Conservation (phyloP, 2,329 filamentous ascomycete genomes). For the Exophiala alcalophila region DNA sequence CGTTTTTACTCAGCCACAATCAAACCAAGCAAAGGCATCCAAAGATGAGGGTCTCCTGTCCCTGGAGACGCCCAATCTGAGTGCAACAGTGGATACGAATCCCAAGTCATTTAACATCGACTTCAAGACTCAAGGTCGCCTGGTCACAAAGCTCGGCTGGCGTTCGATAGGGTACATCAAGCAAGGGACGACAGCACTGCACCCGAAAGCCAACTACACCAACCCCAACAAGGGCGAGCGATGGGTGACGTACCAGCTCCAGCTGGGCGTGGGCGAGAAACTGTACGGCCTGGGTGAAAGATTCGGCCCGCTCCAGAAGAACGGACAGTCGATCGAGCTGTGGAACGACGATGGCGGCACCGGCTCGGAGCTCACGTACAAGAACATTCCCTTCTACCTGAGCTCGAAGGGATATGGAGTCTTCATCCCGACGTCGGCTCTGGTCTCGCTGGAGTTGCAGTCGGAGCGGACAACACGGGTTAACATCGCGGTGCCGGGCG, state of each 20-base stretch:
- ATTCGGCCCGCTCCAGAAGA: conserved; percentile 68
- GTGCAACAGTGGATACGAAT: conserved; percentile 1
- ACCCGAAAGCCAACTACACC: conserved; percentile 6
- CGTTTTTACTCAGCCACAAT: not conserved
- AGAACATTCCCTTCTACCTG: conserved; percentile 21
- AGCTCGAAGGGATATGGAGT: conserved; percentile 63
- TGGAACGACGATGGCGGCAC: conserved; percentile 49
- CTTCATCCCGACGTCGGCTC: conserved; percentile 64
- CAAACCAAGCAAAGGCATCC: not conserved
- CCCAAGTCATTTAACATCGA: conserved; percentile 6
- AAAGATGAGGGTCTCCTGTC: not conserved
- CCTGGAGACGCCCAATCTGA: not conserved
- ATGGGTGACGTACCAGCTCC: conserved; percentile 25
- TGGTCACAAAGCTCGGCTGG: conserved; percentile 4
- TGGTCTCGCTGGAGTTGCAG: conserved; percentile 65
- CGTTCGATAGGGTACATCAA: conserved; percentile 3
- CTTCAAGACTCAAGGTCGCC: not conserved
- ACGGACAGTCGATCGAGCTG: conserved; percentile 62
- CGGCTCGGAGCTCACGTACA: conserved; percentile 16
- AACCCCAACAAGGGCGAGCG: conserved; percentile 1
- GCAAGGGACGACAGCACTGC: conserved; percentile 1
- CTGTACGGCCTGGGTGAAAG: conserved; percentile 68
- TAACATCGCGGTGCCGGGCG: conserved; percentile 62
- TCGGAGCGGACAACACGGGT: conserved; percentile 63
- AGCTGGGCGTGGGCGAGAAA: conserved; percentile 48